Percentiles rank a stretch among this genome's conserved stretches.
Conservation (phyloP, 805 yeast species). For the Barnettozyma salicaria region DNA sequence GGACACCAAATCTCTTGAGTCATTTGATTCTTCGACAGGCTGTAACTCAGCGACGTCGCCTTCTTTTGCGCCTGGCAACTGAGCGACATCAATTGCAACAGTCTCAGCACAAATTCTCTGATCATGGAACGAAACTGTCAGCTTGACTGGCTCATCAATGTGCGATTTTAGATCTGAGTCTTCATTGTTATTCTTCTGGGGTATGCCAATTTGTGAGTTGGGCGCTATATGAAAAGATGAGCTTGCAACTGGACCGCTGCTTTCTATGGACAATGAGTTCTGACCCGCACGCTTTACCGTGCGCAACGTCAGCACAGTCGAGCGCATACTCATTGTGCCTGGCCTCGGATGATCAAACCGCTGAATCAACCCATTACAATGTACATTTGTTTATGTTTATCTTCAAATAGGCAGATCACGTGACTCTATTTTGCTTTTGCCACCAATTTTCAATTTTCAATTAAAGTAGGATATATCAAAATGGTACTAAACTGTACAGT, state of each 20-base stretch:
- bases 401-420: too few species aligned
- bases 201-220: too few species aligned
- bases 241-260: constrained; percentile 10
- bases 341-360: background rate
- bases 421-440: constrained; percentile 27
- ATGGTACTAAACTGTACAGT: too few species aligned
- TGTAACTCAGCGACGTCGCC: constrained; percentile 76
- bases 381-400: too few species aligned
- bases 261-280: constrained; percentile 21
- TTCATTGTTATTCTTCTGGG: background rate
- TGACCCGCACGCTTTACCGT: constrained; percentile 23
- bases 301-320: constrained; percentile 26
- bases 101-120: constrained; percentile 48
- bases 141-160: constrained; percentile 17
- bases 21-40: constrained; percentile 25
- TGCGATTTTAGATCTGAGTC: constrained; percentile 1
- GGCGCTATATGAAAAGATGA: background rate
- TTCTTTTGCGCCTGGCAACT: constrained; percentile 56
- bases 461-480: too few species aligned
- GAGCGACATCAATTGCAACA: constrained; percentile 54
- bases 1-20: constrained; percentile 21
- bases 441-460: too few species aligned
- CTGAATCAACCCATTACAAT: background rate
- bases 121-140: constrained; percentile 51
- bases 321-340: constrained; percentile 20